Evolutionary conservation across 192 early-diverging fungal species (phyloP), one percentile per base, ranked within the genome.

Genomic region (Haplosporangium gracile): DNA sequence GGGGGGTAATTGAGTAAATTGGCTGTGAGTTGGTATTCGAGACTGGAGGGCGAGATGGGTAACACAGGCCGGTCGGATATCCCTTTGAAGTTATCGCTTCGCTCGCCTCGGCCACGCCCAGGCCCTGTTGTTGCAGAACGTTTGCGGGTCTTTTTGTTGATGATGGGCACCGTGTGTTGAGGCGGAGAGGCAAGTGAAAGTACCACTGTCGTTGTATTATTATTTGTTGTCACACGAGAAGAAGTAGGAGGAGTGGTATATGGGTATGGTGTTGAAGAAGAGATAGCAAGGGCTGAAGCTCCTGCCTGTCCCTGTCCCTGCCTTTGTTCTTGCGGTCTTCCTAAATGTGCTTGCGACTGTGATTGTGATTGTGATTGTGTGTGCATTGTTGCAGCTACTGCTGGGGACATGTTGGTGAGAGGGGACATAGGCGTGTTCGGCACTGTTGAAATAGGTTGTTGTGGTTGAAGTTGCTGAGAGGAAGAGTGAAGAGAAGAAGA

Each of bases 11-110:
- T 78, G 10, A 86, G 79, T 1, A 86, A 45, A 47, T 26, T 80
- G 38, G 84, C 84, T 16, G 84, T 81, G 36, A 86, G 75, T 39
- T 86, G 84, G 47, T 86, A 86, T 40, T 86, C 84, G 22, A 86
- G 76, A 71, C 84, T 86, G 15, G 84, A 86, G 38, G 84, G 79
- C 36, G 69, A 86, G 24, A 86, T 86, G 24, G 84, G 36, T 13
- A 80, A 11, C 4, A 77, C 22, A 29, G 79, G 75, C 10, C 49
- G 70, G 40, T 80, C 78, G 4, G 34, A 24, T 15, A 45, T 29
- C 60, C 60, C 60, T 32, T 32, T 65, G 10, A 29, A 32, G 60
- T 26, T 60, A 8, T 65, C 60, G 13, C 29, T 65, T 65, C 49
- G 49, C 49, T 32, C 60, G 9, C 55, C 2, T 47, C n/a, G 32